Conservation (phyloP, 306 rosid genomes). For the Cucumis cinereus region DNA sequence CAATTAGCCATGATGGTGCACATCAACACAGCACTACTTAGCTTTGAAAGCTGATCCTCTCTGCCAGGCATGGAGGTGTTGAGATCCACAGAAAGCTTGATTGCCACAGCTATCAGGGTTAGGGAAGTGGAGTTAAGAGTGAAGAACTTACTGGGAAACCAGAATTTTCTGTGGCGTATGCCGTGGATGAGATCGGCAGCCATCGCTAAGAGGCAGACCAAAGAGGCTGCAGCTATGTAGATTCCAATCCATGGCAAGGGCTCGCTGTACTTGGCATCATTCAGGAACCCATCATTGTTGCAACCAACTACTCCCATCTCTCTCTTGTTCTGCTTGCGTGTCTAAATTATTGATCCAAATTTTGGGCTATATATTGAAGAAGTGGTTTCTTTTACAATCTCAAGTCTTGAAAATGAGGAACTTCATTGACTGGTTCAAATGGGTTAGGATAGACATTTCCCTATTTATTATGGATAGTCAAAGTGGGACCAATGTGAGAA, state of each 20-base stretch:
- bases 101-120: conserved; percentile 49
- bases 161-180: conserved; percentile 36
- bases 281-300: conserved; percentile 32
- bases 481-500: not conserved
- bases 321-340: not conserved
- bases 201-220: conserved; percentile 43
- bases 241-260: conserved; percentile 94
- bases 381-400: not conserved
- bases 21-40: conserved; percentile 55
- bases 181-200: conserved; percentile 48
- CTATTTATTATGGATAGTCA: not conserved
- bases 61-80: conserved; percentile 74
- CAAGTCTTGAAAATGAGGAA: not conserved
- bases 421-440: not conserved
- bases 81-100: conserved; percentile 62
- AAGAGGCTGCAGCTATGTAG: conserved; percentile 68
- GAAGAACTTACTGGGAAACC: conserved; percentile 72
- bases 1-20: conserved; percentile 62
- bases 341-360: not conserved
- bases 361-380: not conserved
- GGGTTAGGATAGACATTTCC: not conserved
- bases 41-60: conserved; percentile 70
- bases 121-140: conserved; percentile 71
- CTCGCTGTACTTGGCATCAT: conserved; percentile 47
- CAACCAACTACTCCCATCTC: conserved; percentile 47